A percentile compares a stretch with the other conserved stretches of the same genome.
Evolutionary conservation across 73 alveolate genomes (phyloP).

Genomic region (Tetrahymena elliotti): DNA sequence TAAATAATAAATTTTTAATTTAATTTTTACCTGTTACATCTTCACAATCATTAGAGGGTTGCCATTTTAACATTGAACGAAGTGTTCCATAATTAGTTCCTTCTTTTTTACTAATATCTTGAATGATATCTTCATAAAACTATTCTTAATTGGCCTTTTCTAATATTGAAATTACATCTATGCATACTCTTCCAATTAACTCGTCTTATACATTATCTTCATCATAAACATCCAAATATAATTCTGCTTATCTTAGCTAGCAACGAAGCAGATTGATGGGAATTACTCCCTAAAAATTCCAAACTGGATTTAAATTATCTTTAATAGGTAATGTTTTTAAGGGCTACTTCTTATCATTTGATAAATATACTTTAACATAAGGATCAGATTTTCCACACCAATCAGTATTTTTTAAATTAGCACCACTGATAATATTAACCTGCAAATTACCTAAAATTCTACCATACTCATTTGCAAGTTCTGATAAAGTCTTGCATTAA

Average conservation of each 20-base stretch:
- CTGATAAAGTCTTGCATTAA: slow-evolving; percentile 14
- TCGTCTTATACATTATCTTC: slow-evolving; percentile 19
- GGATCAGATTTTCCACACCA: slow-evolving; percentile 19
- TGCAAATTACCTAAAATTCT: slow-evolving; percentile 12
- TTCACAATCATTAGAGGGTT: slow-evolving; percentile 9
- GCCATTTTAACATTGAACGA: slow-evolving; percentile 1
- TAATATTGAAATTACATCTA: slow-evolving; percentile 5
- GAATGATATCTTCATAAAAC: not conserved
- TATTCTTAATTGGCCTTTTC: slow-evolving; percentile 9
- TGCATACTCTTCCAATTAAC: slow-evolving; percentile 2
- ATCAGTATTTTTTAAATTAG: slow-evolving; percentile 11
- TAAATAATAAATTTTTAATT: not conserved
- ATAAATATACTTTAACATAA: slow-evolving; percentile 2
- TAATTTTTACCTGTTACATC: not conserved
- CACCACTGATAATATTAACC: slow-evolving; percentile 17
- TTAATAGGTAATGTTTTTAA: not conserved
- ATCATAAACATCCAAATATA: slow-evolving; percentile 6
- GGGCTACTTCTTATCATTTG: not conserved
- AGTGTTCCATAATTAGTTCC: slow-evolving; percentile 17
- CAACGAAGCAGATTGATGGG: slow-evolving; percentile 7
- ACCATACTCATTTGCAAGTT: slow-evolving; percentile 6
- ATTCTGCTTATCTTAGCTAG: not conserved
- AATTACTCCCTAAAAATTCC: slow-evolving; percentile 9
- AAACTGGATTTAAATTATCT: slow-evolving; percentile 10
- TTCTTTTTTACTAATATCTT: slow-evolving; percentile 16